Conservation (phyloP, 148 eudicot species). For the Persicaria tinctoria region DNA sequence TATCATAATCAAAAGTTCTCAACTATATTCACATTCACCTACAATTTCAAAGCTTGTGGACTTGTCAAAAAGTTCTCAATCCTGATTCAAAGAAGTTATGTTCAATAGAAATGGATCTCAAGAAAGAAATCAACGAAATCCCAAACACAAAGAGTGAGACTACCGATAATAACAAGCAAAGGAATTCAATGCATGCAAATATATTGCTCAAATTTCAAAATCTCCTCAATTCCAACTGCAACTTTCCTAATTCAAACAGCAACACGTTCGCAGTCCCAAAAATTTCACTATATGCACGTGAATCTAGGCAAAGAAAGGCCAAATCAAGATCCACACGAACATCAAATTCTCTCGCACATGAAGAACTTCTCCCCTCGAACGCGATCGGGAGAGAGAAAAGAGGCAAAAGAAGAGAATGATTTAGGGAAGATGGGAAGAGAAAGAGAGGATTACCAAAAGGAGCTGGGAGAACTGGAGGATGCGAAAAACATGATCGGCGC, state of each 20-base stretch:
- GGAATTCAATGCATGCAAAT: not conserved
- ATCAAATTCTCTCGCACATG: not conserved
- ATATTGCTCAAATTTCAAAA: not conserved
- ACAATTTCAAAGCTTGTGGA: not conserved
- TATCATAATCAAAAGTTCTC: not conserved
- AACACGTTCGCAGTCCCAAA: not conserved
- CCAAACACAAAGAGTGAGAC: not conserved
- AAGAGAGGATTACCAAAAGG: constrained; percentile 28
- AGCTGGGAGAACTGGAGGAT: constrained; percentile 59
- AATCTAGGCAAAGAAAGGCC: no score
- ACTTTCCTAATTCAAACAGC: not conserved
- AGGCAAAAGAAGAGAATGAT: not conserved
- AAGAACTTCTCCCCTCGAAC: not conserved
- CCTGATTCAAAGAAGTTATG: not conserved
- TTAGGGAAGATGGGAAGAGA: not conserved
- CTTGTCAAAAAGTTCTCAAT: not conserved
- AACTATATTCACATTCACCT: no score
- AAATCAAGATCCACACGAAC: no score
- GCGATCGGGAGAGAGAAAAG: not conserved
- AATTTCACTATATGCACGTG: not conserved
- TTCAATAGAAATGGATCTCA: not conserved
- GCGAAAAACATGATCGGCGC: constrained; percentile 45
- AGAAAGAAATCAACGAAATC: not conserved
- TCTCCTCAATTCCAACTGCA: not conserved
- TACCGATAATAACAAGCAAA: not conserved